Evolutionary conservation across 2,329 filamentous ascomycete species (phyloP).

Genomic region (Colletotrichum abscissum): DNA sequence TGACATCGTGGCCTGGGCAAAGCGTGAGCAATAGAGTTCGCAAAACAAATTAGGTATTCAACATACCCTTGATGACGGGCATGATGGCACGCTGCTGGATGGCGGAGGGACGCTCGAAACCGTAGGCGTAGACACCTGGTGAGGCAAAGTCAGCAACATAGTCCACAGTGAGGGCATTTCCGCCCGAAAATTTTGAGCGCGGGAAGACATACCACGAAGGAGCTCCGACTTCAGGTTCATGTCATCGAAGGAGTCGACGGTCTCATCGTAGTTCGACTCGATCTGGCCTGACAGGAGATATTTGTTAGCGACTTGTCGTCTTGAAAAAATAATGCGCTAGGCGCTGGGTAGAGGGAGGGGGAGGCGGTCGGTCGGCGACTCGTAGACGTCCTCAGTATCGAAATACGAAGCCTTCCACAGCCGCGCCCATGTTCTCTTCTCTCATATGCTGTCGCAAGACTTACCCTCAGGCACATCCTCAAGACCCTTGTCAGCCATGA

Average conservation of each 20-base stretch:
- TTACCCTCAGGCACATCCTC: slow-evolving; percentile 92
- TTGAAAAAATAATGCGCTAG: slow-evolving; percentile 18
- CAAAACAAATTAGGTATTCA: background rate
- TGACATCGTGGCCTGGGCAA: slow-evolving; percentile 89
- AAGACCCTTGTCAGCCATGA: slow-evolving; percentile 99
- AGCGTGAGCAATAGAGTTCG: slow-evolving; percentile 29
- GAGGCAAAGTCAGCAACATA: slow-evolving; percentile 16
- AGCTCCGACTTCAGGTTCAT: slow-evolving; percentile 98
- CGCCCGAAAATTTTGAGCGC: slow-evolving; percentile 5
- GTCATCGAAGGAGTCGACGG: slow-evolving; percentile 98
- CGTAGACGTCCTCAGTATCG: background rate
- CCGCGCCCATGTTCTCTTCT: background rate
- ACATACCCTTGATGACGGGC: slow-evolving; percentile 98
- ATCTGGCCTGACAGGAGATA: slow-evolving; percentile 79
- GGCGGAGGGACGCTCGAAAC: slow-evolving; percentile 99
- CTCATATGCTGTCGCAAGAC: slow-evolving; percentile 5
- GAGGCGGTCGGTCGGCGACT: slow-evolving; percentile 14
- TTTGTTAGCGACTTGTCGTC: slow-evolving; percentile 36
- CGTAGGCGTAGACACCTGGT: slow-evolving; percentile 95
- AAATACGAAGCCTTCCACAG: background rate
- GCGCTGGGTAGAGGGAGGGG: background rate
- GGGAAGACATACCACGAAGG: slow-evolving; percentile 75
- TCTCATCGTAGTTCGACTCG: slow-evolving; percentile 99
- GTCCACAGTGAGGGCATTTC: slow-evolving; percentile 33
- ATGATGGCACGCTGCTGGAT: slow-evolving; percentile 99